These are phyloP conservation scores for Chlorella sp. DNA, from an alignment of 139 green algal species.

Conservation along the genomic window DNA sequence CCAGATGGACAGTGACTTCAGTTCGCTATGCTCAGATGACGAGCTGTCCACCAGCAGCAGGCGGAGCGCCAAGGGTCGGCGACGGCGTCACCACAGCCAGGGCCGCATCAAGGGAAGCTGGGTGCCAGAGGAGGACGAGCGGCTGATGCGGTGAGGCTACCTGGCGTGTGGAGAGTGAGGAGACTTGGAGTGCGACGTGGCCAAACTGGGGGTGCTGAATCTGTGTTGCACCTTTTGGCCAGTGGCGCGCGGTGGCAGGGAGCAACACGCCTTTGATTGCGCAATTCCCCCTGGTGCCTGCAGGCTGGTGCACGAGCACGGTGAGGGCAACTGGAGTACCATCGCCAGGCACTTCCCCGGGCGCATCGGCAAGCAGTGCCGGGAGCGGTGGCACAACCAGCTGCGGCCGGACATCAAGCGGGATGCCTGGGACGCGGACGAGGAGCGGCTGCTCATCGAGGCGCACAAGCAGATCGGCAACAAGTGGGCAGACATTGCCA, in stretches of 20 bases:
- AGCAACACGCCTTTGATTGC: neutral
- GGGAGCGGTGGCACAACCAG: slow-evolving; percentile 80
- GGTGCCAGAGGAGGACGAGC: slow-evolving; percentile 49
- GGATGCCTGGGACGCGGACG: slow-evolving; percentile 61
- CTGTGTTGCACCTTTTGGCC: too few relatives aligned
- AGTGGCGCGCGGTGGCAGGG: too few relatives aligned
- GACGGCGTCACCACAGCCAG: neutral
- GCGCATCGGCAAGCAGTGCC: slow-evolving; percentile 85
- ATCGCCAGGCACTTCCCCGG: slow-evolving; percentile 64
- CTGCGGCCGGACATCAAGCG: slow-evolving; percentile 69
- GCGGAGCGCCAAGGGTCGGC: neutral
- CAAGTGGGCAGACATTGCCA: slow-evolving; percentile 72
- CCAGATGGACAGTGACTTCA: too few relatives aligned
- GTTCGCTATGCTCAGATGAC: too few relatives aligned
- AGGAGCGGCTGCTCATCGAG: slow-evolving; percentile 57
- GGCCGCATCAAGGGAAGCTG: slow-evolving; percentile 49
- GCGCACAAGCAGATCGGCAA: slow-evolving; percentile 44
- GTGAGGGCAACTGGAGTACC: slow-evolving; percentile 69
- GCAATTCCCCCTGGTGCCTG: neutral
- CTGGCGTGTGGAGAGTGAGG: too few relatives aligned
- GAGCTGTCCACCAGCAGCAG: neutral
- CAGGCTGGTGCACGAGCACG: slow-evolving; percentile 71
- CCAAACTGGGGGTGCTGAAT: neutral
- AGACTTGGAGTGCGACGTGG: too few relatives aligned
- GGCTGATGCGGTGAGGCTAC: slow-evolving; percentile 52